These are phyloP conservation scores for Botrytis fragariae DNA, from an alignment of 2,329 filamentous ascomycete genomes.

Conservation along the genomic window DNA sequence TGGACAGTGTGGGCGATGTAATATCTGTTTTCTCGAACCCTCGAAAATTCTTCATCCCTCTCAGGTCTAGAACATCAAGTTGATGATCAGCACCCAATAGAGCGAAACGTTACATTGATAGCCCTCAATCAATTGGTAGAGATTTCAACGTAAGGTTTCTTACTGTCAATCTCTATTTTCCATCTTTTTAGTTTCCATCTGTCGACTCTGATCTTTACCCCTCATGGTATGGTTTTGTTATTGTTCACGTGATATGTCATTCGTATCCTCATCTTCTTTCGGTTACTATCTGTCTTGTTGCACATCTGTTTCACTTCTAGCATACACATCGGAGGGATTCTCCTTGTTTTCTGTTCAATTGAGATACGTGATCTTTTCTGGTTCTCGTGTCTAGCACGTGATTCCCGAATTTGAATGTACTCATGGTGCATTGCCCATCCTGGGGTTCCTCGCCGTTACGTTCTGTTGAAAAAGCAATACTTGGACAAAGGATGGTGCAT, in stretches of 20 bases:
- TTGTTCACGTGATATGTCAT: neutral
- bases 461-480: neutral
- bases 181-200: neutral
- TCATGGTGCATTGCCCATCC: neutral
- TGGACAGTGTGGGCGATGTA: neutral
- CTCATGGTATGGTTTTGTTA: neutral
- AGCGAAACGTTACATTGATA: neutral
- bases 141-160: neutral
- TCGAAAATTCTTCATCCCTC: neutral
- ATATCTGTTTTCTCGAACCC: neutral
- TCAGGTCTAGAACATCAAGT: neutral
- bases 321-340: neutral
- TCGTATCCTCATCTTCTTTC: neutral
- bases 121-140: neutral
- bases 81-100: neutral
- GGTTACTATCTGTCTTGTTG: neutral
- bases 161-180: neutral
- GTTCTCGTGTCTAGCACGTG: neutral
- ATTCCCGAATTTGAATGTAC: neutral
- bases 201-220: neutral
- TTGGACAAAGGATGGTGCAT: neutral
- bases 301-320: neutral
- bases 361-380: rapidly evolving
- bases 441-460: neutral
- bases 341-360: neutral